These are phyloP conservation scores for Pholiota molesta DNA, from an alignment of 768 basidiomycete species.

Conservation along the genomic window DNA sequence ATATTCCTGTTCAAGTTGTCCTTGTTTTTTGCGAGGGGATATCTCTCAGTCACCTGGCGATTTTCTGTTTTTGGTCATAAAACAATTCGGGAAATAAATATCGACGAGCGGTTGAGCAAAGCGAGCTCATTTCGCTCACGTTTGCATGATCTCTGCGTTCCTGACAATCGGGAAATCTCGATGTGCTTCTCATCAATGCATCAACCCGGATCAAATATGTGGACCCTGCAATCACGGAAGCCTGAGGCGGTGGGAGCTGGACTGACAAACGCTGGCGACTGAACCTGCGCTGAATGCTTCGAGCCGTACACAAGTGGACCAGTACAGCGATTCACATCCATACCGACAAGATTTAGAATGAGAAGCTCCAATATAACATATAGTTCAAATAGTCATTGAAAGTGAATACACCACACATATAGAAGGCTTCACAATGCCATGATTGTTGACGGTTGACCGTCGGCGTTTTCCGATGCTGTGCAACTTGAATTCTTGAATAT, in stretches of 20 bases:
- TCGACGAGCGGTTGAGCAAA: not conserved
- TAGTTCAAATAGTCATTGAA: not conserved
- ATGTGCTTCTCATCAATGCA: not conserved
- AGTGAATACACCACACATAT: not conserved
- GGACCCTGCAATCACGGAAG: not conserved
- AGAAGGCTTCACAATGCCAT: not conserved
- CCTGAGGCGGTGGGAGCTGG: too few species aligned
- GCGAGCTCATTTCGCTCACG: not conserved
- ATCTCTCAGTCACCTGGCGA: not conserved
- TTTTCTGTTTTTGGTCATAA: not conserved
- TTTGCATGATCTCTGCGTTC: not conserved
- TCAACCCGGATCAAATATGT: not conserved
- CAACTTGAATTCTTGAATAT: too few species aligned
- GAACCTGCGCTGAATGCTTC: not conserved
- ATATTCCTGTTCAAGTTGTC: not conserved
- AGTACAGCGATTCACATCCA: not conserved
- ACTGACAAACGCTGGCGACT: too few species aligned
- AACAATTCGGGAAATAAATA: not conserved
- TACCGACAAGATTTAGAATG: not conserved
- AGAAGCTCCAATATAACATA: not conserved
- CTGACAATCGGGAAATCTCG: not conserved
- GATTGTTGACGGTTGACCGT: not conserved
- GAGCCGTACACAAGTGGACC: not conserved
- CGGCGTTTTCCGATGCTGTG: not conserved
- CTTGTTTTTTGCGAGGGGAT: not conserved